A percentile compares a stretch with the other conserved stretches of the same genome.
phyloP scores from a whole-genome alignment of 768 basidiomycete species.

The Lentinula aciculospora region DNA sequence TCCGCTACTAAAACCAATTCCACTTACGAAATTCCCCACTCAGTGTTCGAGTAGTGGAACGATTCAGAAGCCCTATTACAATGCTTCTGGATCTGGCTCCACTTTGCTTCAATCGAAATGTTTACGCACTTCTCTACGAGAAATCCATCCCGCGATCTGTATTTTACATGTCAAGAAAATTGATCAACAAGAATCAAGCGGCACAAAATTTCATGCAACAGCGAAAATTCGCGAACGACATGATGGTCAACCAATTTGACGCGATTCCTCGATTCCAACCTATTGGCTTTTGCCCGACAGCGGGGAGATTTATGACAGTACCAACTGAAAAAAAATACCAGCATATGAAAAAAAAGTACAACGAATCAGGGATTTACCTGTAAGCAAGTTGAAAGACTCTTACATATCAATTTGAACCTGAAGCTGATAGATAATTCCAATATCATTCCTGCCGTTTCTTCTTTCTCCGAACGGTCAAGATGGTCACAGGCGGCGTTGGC shows the following conservation, averaged over 20 bases:
- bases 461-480: conserved; percentile 43
- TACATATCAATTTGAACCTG: not conserved
- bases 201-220: not conserved
- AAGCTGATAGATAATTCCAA: too few relatives aligned
- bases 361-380: not conserved
- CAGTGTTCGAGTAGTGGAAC: not conserved
- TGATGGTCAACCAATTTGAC: not conserved
- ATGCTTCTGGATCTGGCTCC: not conserved
- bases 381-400: not conserved
- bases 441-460: conserved; percentile 18
- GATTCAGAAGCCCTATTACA: not conserved
- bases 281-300: too few relatives aligned
- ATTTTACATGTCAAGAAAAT: conserved; percentile 2
- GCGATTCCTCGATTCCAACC: not conserved
- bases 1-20: not conserved
- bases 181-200: conserved; percentile 1
- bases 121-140: not conserved
- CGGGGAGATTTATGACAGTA: too few relatives aligned
- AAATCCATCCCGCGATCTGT: not conserved
- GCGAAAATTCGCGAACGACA: not conserved
- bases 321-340: too few relatives aligned
- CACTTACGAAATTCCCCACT: not conserved
- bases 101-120: not conserved
- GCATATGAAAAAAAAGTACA: not conserved
- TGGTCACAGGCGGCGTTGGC: conserved; percentile 27